phyloP scores from a whole-genome alignment of 768 basidiomycete genomes.

The Mycena sanguinolenta region DNA sequence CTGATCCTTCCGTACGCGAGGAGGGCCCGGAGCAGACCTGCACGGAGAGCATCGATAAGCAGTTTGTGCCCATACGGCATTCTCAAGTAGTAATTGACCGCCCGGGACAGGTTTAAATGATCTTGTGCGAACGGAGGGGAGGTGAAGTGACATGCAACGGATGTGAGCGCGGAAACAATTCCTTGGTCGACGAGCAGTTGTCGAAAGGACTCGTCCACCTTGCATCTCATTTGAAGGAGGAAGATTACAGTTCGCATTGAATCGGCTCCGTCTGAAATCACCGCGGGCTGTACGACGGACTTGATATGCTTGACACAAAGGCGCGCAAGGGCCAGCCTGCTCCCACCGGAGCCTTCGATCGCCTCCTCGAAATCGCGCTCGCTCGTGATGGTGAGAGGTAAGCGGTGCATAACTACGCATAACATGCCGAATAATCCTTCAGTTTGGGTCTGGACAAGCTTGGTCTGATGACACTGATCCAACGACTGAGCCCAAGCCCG shows the following conservation, averaged over 20 bases:
- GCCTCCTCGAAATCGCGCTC: constrained; percentile 3
- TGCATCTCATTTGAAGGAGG: not conserved
- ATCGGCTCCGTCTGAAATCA: too few relatives aligned
- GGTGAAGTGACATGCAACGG: not conserved
- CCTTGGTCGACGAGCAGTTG: not conserved
- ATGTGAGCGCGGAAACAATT: not conserved
- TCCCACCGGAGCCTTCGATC: constrained; percentile 6
- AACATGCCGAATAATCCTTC: not conserved
- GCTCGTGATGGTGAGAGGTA: not conserved
- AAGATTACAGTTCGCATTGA: not conserved
- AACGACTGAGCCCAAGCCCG: not conserved
- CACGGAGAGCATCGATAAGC: not conserved
- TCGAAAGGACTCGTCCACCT: not conserved
- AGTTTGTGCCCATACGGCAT: not conserved
- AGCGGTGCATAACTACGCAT: not conserved
- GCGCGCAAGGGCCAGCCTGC: not conserved
- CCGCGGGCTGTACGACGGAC: not conserved
- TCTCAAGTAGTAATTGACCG: not conserved
- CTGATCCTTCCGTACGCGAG: not conserved
- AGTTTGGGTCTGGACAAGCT: not conserved
- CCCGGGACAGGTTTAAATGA: not conserved
- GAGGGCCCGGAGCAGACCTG: not conserved
- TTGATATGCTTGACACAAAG: not conserved
- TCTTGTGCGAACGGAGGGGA: not conserved
- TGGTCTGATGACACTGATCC: not conserved